These are phyloP conservation scores for Fusarium haematococcum DNA, from an alignment of 2,329 filamentous ascomycete species.

Conservation along the genomic window DNA sequence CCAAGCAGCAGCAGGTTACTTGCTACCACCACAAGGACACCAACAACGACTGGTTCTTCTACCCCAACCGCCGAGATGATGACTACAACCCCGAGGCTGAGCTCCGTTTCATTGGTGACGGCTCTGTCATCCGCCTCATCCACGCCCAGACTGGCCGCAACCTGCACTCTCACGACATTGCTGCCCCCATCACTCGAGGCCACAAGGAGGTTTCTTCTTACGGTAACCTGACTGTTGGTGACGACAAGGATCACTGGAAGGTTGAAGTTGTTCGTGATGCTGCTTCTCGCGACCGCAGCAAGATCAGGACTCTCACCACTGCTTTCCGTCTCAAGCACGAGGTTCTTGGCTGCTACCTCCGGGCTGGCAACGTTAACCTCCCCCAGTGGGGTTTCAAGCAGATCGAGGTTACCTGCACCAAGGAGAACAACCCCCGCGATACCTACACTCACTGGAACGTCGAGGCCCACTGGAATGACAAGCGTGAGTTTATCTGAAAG, in stretches of 20 bases:
- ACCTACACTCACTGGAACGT: conserved; percentile 99
- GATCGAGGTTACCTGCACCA: conserved; percentile 96
- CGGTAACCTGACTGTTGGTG: conserved; percentile 93
- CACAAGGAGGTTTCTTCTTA: conserved; percentile 96
- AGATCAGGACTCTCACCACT: conserved; percentile 90
- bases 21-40: conserved; percentile 99
- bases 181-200: conserved; percentile 88
- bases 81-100: conserved; percentile 77
- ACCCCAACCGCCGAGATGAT: conserved; percentile 84
- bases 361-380: conserved; percentile 94
- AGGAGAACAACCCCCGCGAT: conserved; percentile 91
- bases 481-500: conserved; percentile 70
- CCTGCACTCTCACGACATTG: conserved; percentile 91
- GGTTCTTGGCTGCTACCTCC: conserved; percentile 89
- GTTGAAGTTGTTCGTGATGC: conserved; percentile 93
- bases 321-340: conserved; percentile 89
- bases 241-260: conserved; percentile 98
- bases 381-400: conserved; percentile 99
- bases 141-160: conserved; percentile 97
- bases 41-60: conserved; percentile 99
- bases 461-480: conserved; percentile 93
- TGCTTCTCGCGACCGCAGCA: conserved; percentile 85
- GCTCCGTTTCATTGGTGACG: conserved; percentile 82
- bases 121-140: conserved; percentile 84
- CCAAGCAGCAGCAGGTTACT: conserved; percentile 93